A percentile compares a stretch with the other conserved stretches of the same genome.
Evolutionary conservation across 495 filamentous ascomycete species (phyloP).

Genomic region (Penicillium diatomitis): DNA sequence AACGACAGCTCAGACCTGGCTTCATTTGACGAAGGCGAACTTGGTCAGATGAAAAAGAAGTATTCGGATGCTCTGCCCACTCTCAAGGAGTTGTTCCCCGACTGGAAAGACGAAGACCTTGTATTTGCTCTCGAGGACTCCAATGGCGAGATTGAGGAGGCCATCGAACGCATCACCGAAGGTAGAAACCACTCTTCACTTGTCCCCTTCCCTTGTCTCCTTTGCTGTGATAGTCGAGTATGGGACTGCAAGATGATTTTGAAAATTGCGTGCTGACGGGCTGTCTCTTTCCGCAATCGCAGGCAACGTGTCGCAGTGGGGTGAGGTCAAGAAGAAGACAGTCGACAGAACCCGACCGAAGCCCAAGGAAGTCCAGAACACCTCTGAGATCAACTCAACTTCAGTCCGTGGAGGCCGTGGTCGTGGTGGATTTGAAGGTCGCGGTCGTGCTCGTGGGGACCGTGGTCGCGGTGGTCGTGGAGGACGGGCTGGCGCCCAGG

Average conservation of each 20-base stretch:
- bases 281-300: not conserved
- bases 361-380: conserved; percentile 58
- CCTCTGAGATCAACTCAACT: conserved; percentile 36
- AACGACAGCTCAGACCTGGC: conserved; percentile 48
- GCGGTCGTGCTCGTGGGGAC: conserved; percentile 61
- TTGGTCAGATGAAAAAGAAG: conserved; percentile 82
- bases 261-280: too few species aligned
- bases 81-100: conserved; percentile 84
- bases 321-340: conserved; percentile 86
- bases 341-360: conserved; percentile 78
- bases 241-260: too few species aligned
- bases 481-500: conserved; percentile 52
- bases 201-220: conserved; percentile 2
- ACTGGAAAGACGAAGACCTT: conserved; percentile 87
- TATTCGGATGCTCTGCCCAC: conserved; percentile 63
- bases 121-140: conserved; percentile 88
- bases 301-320: conserved; percentile 92
- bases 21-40: conserved; percentile 72
- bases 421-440: conserved; percentile 55
- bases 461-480: conserved; percentile 70
- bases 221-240: not conserved
- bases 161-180: conserved; percentile 84
- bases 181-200: conserved; percentile 44
- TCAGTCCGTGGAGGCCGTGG: conserved; percentile 55
- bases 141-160: conserved; percentile 72